Base-by-base conservation (phyloP, 2,329 filamentous ascomycete genomes). In the Xylariomycetidae sp. region DNA sequence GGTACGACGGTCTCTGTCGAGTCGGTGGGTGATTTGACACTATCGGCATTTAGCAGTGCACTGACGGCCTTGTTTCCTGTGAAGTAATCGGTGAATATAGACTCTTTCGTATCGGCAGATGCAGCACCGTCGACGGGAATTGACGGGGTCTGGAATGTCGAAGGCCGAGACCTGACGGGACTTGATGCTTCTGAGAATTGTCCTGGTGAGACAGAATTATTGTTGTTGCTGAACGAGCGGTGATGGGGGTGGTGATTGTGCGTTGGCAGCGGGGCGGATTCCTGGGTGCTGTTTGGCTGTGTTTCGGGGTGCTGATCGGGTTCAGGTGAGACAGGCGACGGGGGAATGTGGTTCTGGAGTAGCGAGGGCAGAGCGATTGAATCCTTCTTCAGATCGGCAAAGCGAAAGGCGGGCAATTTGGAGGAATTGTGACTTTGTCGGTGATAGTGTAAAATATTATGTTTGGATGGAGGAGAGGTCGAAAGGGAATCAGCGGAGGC, bases 331-430 rank as follows among this genome's bases (percentile, higher is more conserved):
- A 63, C 54, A 41, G 64, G 61, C 38, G 64, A 62, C 13, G 60
- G 62, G 23, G 61, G 62, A 40, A 60, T 53, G 39, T 55, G 54
- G 20, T 56, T 58, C 28, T 53, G 54, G 25, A 58, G 49, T 36
- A 61, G 51, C 35, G 51, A 53, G 28, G 61, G 54, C 30, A 55
- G 42, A 23, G 51, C 46, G 23, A 64, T 54, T 29, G 53, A 44
- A 40, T 61, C 58, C 38, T 59, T 62, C 36, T 58, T 58, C 34
- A 68, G 58, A 56, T 75, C 71, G 44, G 63, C 67, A 49, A 72
- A 72, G 38, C 72, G 72, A 53, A 70, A 74, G 15, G 71, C 64
- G 17, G 73, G 72, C 44, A 75, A 57, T 47, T 75, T 76, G 41
- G 72, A 76, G 25, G 70, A 67, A 49, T 65, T 74, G 54, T 75